phyloP scores from a whole-genome alignment of 257 asterid genomes.

The Solanum bulbocastanum region DNA sequence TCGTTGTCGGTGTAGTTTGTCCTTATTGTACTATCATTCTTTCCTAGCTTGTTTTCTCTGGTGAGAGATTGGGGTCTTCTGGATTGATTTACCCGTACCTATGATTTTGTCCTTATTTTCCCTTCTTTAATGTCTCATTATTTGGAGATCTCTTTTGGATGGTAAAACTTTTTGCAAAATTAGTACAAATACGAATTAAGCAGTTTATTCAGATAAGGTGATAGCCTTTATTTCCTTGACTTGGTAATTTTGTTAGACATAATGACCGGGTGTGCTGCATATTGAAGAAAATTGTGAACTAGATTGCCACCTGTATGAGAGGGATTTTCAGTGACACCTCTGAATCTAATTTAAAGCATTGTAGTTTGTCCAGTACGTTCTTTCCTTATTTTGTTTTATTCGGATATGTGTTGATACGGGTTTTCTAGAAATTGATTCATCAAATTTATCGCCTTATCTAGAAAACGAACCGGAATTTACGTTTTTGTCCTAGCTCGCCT shows the following conservation, averaged over 20 bases:
- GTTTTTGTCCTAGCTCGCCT: neutral
- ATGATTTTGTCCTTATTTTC: neutral
- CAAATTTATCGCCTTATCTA: neutral
- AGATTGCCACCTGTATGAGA: neutral
- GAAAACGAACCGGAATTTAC: neutral
- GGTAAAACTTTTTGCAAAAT: neutral
- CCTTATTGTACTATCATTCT: neutral
- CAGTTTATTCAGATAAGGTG: neutral
- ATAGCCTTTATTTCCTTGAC: neutral
- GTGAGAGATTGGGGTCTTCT: neutral
- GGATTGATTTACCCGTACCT: neutral
- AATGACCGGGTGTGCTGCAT: neutral
- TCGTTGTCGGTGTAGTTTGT: neutral
- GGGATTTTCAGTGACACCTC: neutral
- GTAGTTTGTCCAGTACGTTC: neutral
- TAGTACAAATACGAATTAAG: neutral
- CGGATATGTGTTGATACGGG: neutral
- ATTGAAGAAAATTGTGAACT: neutral
- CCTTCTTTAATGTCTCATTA: neutral
- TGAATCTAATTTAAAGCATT: neutral
- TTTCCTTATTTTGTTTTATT: neutral
- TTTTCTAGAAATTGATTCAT: neutral
- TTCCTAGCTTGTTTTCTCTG: neutral
- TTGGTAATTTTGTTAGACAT: neutral
- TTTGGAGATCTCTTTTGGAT: neutral